Conservation (phyloP, 352 stramenopile genomes). For the Pythium brassicae region DNA sequence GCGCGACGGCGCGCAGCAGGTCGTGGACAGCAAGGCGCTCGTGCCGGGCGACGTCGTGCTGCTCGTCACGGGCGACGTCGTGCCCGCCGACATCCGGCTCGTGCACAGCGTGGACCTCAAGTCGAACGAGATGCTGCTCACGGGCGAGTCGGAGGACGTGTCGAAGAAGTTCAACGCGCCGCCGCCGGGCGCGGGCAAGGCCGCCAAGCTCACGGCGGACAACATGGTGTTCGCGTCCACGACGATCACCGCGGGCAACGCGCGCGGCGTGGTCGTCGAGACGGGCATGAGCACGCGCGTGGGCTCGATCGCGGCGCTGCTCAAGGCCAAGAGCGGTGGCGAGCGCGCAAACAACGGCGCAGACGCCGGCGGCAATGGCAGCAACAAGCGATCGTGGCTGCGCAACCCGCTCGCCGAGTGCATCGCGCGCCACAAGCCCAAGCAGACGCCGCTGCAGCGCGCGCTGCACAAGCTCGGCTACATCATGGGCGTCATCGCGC, state of each 20-base stretch:
- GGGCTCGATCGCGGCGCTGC: slow-evolving; percentile 56
- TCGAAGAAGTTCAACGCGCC: slow-evolving; percentile 57
- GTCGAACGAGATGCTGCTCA: slow-evolving; percentile 94
- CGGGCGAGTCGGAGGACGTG: slow-evolving; percentile 88
- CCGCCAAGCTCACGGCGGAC: slow-evolving; percentile 42
- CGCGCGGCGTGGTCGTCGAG: slow-evolving; percentile 62
- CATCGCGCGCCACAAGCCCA: slow-evolving; percentile 59
- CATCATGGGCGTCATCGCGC: slow-evolving; percentile 81
- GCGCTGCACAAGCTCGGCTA: slow-evolving; percentile 94
- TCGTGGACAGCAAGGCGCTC: slow-evolving; percentile 62
- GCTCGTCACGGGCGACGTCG: slow-evolving; percentile 90
- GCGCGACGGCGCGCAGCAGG: slow-evolving; percentile 50
- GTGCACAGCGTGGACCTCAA: slow-evolving; percentile 82
- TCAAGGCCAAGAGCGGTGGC: slow-evolving; percentile 35
- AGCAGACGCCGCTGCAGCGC: slow-evolving; percentile 87
- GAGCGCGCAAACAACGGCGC: slow-evolving; percentile 4
- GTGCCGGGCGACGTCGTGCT: slow-evolving; percentile 86
- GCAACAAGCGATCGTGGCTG: slow-evolving; percentile 27
- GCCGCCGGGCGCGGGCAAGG: slow-evolving; percentile 19
- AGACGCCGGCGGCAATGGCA: too few species aligned
- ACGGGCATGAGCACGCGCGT: slow-evolving; percentile 73
- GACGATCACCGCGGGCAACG: slow-evolving; percentile 74
- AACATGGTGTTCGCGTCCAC: slow-evolving; percentile 95
- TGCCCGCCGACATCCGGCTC: slow-evolving; percentile 89
- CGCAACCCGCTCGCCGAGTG: slow-evolving; percentile 49